These are phyloP conservation scores for Cochlearia excelsa DNA, from an alignment of 345 rosid genomes.

Conservation along the genomic window DNA sequence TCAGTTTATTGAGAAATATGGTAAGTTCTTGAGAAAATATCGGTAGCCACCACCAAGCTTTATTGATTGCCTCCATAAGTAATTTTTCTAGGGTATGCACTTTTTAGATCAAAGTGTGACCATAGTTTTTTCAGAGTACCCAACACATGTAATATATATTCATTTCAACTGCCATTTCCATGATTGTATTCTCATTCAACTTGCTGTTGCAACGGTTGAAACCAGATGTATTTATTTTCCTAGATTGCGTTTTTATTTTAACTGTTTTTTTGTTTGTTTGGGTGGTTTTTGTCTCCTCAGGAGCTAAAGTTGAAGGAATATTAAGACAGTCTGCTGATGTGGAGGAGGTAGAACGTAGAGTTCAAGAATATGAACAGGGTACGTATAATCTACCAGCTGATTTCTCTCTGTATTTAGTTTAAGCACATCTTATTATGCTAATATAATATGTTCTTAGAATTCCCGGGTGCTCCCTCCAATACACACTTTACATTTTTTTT, in stretches of 20 bases:
- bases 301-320: conserved; percentile 85
- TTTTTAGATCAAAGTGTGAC: conserved; percentile 1
- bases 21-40: conserved; percentile 43
- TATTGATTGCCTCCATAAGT: conserved; percentile 8
- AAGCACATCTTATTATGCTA: conserved; percentile 21
- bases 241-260: neutral
- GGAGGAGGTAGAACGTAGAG: conserved; percentile 94
- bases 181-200: neutral
- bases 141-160: too few relatives aligned
- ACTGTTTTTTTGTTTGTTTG: conserved; percentile 2
- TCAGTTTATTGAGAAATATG: conserved; percentile 84
- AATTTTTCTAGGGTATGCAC: conserved; percentile 2
- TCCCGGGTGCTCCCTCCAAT: too few relatives aligned
- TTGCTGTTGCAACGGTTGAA: neutral
- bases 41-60: conserved; percentile 9
- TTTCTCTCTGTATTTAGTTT: conserved; percentile 21
- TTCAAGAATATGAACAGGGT: conserved; percentile 96
- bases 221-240: too few relatives aligned
- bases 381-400: conserved; percentile 23
- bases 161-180: conserved; percentile 7
- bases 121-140: neutral
- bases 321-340: conserved; percentile 94
- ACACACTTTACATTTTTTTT: neutral
- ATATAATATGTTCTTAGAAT: conserved; percentile 22
- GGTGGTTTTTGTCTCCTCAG: conserved; percentile 42